Evolutionary conservation across 306 rosid species (phyloP).

Genomic region (Neltuma alba): DNA sequence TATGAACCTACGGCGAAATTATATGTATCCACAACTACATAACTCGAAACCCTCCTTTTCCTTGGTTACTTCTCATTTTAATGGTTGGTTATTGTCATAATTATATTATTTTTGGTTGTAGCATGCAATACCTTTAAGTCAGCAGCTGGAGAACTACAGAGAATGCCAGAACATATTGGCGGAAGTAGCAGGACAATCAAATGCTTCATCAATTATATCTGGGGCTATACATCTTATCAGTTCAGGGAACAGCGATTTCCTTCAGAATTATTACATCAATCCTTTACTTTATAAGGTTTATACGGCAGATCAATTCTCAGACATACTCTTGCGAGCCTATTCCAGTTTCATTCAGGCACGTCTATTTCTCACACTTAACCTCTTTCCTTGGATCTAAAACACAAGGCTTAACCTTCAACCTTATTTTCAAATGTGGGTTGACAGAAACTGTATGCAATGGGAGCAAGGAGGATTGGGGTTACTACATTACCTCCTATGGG

Average conservation of each 20-base stretch:
- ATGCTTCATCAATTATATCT: constrained; percentile 57
- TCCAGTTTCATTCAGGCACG: constrained; percentile 59
- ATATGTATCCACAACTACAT: constrained; percentile 60
- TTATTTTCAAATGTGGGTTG: constrained; percentile 9
- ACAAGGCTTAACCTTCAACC: background rate
- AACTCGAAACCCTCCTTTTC: background rate
- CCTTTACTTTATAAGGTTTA: constrained; percentile 54
- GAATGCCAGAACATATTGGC: constrained; percentile 57
- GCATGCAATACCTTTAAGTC: constrained; percentile 53
- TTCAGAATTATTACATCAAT: constrained; percentile 66
- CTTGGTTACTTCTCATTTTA: background rate
- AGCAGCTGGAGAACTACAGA: constrained; percentile 65
- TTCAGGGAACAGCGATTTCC: constrained; percentile 70
- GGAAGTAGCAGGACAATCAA: constrained; percentile 48
- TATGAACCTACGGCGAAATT: constrained; percentile 52
- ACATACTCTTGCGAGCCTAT: constrained; percentile 51
- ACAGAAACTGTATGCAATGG: constrained; percentile 63
- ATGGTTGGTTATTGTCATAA: background rate
- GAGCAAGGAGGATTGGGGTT: constrained; percentile 78
- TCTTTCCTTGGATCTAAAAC: background rate
- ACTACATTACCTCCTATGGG: constrained; percentile 70
- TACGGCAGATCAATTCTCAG: constrained; percentile 56
- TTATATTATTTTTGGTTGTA: constrained; percentile 33
- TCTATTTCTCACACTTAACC: constrained; percentile 9
- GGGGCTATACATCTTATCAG: constrained; percentile 54